Evolutionary conservation across 768 basidiomycete genomes (phyloP).

Genomic region (Kwoniella dejecticola): DNA sequence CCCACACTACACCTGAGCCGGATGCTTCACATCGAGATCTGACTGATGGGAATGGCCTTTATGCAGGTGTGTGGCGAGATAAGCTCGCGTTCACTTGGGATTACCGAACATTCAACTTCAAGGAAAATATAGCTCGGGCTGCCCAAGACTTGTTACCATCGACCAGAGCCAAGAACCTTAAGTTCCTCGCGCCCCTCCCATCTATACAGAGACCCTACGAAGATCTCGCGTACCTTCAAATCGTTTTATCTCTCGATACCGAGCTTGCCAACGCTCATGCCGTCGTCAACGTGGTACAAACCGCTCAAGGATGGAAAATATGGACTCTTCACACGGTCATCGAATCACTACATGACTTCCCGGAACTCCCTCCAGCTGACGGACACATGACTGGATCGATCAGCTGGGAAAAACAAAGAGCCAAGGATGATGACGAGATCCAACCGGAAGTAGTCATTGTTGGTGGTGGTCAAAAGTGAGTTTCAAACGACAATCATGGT

Average conservation of each 20-base stretch:
- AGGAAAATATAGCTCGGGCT: conserved; percentile 51
- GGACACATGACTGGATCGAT: conserved; percentile 14
- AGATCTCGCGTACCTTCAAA: conserved; percentile 64
- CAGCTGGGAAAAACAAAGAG: conserved; percentile 19
- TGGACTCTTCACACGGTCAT: conserved; percentile 65
- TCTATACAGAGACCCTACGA: conserved; percentile 34
- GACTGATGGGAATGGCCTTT: no score
- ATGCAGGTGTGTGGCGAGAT: conserved; percentile 64
- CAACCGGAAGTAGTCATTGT: conserved; percentile 24
- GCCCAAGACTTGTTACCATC: conserved; percentile 57
- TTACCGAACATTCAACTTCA: conserved; percentile 63
- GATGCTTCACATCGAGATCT: no score
- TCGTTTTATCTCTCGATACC: conserved; percentile 63
- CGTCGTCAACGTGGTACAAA: conserved; percentile 63
- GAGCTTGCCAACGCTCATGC: conserved; percentile 61
- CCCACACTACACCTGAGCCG: no score
- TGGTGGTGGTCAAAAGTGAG: conserved; percentile 52
- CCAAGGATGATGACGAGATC: conserved; percentile 1
- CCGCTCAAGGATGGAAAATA: conserved; percentile 62
- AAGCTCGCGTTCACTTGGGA: conserved; percentile 67
- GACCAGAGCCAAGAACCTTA: conserved; percentile 18
- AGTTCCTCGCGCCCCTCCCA: conserved; percentile 24
- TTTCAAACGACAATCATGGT: no score
- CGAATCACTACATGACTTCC: conserved; percentile 61
- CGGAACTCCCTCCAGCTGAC: conserved; percentile 53